Base-by-base conservation (phyloP, 164 flowering plant species). In the Cinnamomum chago region DNA sequence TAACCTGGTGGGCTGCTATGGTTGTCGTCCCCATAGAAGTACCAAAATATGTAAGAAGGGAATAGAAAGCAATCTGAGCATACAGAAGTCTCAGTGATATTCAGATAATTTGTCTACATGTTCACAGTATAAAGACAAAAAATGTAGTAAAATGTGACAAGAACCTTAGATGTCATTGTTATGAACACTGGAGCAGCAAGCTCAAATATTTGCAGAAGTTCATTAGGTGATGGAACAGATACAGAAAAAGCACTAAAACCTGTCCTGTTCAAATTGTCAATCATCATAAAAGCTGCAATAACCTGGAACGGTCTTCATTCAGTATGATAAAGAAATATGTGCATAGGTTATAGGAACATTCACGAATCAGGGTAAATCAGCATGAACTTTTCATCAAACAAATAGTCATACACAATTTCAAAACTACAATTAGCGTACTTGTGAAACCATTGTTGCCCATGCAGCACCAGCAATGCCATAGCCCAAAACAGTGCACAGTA, bases 381-480 rank as follows among this genome's bases (percentile, higher is more conserved):
- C n/a, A 64, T 12, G 30, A 50, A 40, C 33, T n/a, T 35, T 18
- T 28, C 51, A 68, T 20, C 17, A 47, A 40, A 68, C 25, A 62
- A 65, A 70, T 35, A 28, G 60, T 11, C 5, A 67, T 15, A 50
- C 3, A 67, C 28, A 5, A 27, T 67, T 55, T 12, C 20, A 17
- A 55, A 67, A 25, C 23, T 18, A 62, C 22, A 52, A 18, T 76
- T 52, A 80, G 50, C 86, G 64, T 77, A 96, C 99, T 81, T 96
- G 99, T 73, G 99, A 94, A 6, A 77, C 92, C 92, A 89, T 90
- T 60, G 99, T 94, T 77, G 99, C 98, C 99, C 99, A 94, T 66
- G 99, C 97, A 73, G 99, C 99, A 30, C 98, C 99, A 78, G 95
- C 93, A 73, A 96, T 96, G 50, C 98, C 99, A 82, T 87, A 91